Percentiles rank a stretch among this genome's conserved stretches.
Conservation (phyloP, 2,329 filamentous ascomycete genomes). For the Botrytis cinerea region DNA sequence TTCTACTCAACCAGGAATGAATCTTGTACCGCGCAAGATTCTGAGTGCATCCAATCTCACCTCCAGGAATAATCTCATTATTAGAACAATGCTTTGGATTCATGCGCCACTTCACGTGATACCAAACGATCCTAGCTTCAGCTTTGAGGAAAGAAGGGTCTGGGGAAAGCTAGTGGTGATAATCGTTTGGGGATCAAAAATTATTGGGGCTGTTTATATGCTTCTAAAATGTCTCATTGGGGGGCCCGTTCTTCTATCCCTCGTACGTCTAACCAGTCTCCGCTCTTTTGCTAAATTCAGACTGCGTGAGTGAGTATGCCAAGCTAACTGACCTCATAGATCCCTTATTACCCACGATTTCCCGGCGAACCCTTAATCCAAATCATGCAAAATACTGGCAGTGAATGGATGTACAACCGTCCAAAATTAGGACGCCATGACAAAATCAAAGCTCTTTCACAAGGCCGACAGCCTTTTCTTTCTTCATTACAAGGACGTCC, state of each 20-base stretch:
- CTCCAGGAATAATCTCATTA: not conserved
- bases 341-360: not conserved
- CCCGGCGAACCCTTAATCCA: not conserved
- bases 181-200: not conserved
- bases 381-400: not conserved
- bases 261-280: not conserved
- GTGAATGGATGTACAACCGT: not conserved
- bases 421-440: conserved; percentile 7
- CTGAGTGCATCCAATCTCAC: not conserved
- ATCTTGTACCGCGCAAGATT: not conserved
- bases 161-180: not conserved
- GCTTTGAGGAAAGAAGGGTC: not conserved
- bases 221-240: not conserved
- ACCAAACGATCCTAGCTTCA: not conserved
- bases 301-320: too few relatives aligned
- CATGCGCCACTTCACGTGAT: not conserved
- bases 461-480: not conserved
- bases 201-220: too few relatives aligned
- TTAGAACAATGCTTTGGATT: conserved; percentile 1
- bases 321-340: not conserved
- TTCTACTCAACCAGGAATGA: not conserved
- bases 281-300: not conserved
- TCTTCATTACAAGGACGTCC: not conserved
- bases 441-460: not conserved
- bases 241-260: not conserved